Base-by-base conservation (phyloP, 306 rosid species). In the Bauhinia variegata region DNA sequence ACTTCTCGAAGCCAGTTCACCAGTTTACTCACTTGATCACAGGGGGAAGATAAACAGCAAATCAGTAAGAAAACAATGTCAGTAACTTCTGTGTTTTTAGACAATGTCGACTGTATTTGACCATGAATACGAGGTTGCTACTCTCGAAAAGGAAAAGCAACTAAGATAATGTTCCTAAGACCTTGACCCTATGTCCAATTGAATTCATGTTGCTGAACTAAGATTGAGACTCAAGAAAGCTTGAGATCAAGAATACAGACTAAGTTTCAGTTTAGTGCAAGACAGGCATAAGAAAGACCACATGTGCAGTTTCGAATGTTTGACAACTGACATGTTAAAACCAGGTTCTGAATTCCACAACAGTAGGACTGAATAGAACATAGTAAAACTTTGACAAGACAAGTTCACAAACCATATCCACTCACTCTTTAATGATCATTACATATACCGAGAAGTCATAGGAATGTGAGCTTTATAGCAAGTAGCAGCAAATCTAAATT, bases 251-350 rank as follows among this genome's bases (percentile, higher is more conserved):
- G 13, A 30, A 15, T 49, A 14, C 54, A 18, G 10, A 33, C 7
- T 13, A 4, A 63, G 64, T 56, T 55, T 12, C 42, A 43, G 37
- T 55, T 11, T 1, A 48, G 19, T 14, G 30, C 50, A 46, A 10
- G 63, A 31, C n/a, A 72, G 43, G 18, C 15, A 32, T 12, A 10
- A 53, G 51, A 60, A 42, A 58, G 12, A 38, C 30, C 31, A 52
- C 10, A 19, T n/a, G 50, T 43, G 67, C 61, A 51, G 54, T 37
- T 28, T 11, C 38, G 48, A 39, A 51, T 54, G 60, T 41, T 52
- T 54, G 46, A 54, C 67, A 8, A 54, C 59, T 30, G 61, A 61
- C 44, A 51, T 67, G 16, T 16, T 33, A 37, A 60, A 53, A 47
- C 8, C 14, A 34, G 53, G 53, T 15, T 52, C 9, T 11, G 16